Evolutionary conservation across 768 basidiomycete species (phyloP), one percentile per base, ranked within the genome.

Genomic region (Xanthoconium stramineum): DNA sequence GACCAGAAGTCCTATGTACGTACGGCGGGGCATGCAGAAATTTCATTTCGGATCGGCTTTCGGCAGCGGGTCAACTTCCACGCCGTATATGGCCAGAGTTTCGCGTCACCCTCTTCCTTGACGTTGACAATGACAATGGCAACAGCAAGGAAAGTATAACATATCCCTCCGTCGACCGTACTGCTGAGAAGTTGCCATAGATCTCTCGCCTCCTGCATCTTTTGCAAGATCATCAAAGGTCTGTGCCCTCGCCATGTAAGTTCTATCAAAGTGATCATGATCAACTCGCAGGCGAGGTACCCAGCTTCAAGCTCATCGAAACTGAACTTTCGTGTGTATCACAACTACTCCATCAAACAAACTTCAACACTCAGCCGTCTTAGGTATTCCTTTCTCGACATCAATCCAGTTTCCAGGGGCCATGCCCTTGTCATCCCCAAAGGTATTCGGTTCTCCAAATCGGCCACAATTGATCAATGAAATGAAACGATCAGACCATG

Each of bases 181-280:
- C 20, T 3, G 19, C 46, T 57, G n/a, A 69, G 4, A 4, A n/a
- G 0, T 13, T 4, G 3, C 7, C 14, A 50, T 53, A 86, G 86
- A 65, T 75, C 76, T 47, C 76, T 88, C 50, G 79, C 84, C 6
- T 72, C 70, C 24, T 97, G 94, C 72, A 74, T 98, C 65, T 98
- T 97, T 77, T 98, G 96, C 81, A 97, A 88, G 76, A 97, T 98
- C 72, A 81, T 94, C 76, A 91, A 91, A 76, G 91, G 94, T 85
- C 45, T 29, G 72, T 60, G 36, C 28, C 37, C 37, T 56, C 2
- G 8, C 11, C 28, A n/a, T 13, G 17, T 1, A 11, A 11, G 33
- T 33, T 33, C 11, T 20, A 2, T 42, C 5, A 2, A 15, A 8
- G 0, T 15, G 8, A 4, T 37, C 37, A 7, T 53, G 15, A 53